Conservation (phyloP, 495 filamentous ascomycete species). For the Hypoxylon fuscum region DNA sequence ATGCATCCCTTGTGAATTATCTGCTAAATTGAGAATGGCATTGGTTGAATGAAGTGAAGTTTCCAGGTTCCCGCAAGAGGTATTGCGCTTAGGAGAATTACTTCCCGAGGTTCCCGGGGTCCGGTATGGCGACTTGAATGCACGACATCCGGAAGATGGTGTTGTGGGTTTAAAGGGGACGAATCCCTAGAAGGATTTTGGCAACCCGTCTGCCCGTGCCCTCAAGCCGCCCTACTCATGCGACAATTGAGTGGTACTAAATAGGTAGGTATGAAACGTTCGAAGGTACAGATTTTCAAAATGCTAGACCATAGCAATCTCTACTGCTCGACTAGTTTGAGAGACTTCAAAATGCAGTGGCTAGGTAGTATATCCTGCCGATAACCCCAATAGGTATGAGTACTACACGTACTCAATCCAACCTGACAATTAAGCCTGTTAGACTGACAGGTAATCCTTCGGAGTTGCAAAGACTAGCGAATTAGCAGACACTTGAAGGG, state of each 20-base stretch:
- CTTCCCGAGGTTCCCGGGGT: background rate
- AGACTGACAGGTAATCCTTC: too few relatives aligned
- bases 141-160: conserved; percentile 21
- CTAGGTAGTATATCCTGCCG: too few relatives aligned
- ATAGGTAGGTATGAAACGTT: background rate
- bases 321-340: too few relatives aligned
- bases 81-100: conserved; percentile 6
- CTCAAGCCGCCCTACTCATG: background rate
- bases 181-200: conserved; percentile 4
- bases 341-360: too few relatives aligned
- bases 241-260: too few relatives aligned
- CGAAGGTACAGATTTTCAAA: too few relatives aligned
- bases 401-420: too few relatives aligned
- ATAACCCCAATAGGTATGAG: too few relatives aligned
- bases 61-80: conserved; percentile 7
- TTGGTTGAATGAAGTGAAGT: conserved; percentile 17
- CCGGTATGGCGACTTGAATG: conserved; percentile 12
- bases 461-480: too few relatives aligned
- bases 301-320: too few relatives aligned
- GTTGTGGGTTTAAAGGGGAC: conserved; percentile 11
- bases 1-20: conserved; percentile 5
- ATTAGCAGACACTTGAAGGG: too few relatives aligned
- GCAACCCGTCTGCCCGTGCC: background rate
- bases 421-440: too few relatives aligned
- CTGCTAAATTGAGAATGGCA: background rate